These are phyloP conservation scores for Prinsepia uniflora DNA, from an alignment of 306 rosid species.

Conservation along the genomic window DNA sequence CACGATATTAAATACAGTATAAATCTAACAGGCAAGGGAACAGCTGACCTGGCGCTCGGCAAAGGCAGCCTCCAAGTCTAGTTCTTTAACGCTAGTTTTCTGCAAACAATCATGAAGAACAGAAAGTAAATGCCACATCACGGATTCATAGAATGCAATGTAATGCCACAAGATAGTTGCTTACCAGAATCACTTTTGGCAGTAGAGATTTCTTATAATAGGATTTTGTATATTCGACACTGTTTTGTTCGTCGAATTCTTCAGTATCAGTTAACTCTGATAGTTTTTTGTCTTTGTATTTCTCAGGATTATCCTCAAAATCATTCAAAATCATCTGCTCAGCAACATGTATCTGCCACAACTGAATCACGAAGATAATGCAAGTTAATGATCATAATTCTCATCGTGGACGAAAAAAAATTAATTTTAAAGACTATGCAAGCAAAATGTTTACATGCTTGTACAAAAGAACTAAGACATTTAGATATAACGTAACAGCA, in stretches of 20 bases:
- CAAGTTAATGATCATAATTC: conserved; percentile 19
- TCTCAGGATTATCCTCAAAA: conserved; percentile 69
- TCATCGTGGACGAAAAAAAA: neutral
- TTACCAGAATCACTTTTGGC: conserved; percentile 71
- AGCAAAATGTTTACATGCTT: neutral
- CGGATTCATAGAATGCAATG: conserved; percentile 19
- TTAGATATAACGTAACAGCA: conserved; percentile 1
- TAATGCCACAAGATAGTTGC: conserved; percentile 26
- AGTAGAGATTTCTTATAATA: conserved; percentile 55
- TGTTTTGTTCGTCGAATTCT: conserved; percentile 73
- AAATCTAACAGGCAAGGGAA: conserved; percentile 5
- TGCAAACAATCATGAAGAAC: conserved; percentile 36
- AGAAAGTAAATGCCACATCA: conserved; percentile 29
- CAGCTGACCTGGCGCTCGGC: conserved; percentile 82
- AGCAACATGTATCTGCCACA: conserved; percentile 92
- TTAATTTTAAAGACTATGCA: neutral
- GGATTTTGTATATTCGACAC: conserved; percentile 61
- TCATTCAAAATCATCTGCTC: conserved; percentile 89
- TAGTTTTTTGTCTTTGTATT: conserved; percentile 65
- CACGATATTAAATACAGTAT: neutral
- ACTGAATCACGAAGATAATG: conserved; percentile 43
- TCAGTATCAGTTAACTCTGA: conserved; percentile 68
- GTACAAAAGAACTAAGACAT: no score
- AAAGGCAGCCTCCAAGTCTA: conserved; percentile 79
- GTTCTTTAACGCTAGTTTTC: conserved; percentile 92